phyloP scores from a whole-genome alignment of 2,329 filamentous ascomycete genomes.

The Colletotrichum orchidophilum region DNA sequence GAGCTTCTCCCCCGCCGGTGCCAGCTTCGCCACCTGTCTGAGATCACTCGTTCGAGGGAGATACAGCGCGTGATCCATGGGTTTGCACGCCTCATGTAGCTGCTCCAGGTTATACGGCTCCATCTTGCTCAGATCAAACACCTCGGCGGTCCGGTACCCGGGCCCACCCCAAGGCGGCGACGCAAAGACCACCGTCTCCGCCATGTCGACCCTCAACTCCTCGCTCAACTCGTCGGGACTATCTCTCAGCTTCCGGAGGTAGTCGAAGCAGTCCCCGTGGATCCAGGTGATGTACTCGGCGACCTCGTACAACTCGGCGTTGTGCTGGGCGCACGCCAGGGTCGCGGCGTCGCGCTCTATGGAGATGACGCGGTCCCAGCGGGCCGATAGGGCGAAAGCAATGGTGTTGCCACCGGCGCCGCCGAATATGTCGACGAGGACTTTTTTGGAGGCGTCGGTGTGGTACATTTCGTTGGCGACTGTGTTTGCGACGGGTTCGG shows the following conservation, averaged over 20 bases:
- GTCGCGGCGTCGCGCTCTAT: constrained; percentile 86
- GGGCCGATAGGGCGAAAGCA: constrained; percentile 84
- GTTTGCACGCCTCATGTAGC: constrained; percentile 70
- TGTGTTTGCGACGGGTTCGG: constrained; percentile 87
- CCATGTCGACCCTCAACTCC: constrained; percentile 51
- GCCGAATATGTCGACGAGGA: constrained; percentile 88
- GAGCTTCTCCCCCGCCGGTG: constrained; percentile 63
- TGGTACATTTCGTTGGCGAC: constrained; percentile 78
- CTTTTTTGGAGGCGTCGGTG: constrained; percentile 63
- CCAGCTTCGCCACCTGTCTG: constrained; percentile 75
- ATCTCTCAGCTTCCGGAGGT: constrained; percentile 60
- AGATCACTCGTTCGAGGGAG: constrained; percentile 87
- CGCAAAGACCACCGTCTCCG: constrained; percentile 60
- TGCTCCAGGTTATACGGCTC: constrained; percentile 80
- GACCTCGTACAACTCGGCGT: constrained; percentile 87
- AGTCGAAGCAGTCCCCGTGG: constrained; percentile 85
- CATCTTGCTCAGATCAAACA: constrained; percentile 90
- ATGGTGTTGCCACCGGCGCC: constrained; percentile 95
- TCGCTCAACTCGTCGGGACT: constrained; percentile 48
- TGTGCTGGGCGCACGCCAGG: constrained; percentile 90
- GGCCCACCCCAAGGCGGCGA: constrained; percentile 71
- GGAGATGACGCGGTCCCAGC: constrained; percentile 86
- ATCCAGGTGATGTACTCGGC: constrained; percentile 81
- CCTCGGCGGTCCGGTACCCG: constrained; percentile 64
- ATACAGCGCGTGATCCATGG: constrained; percentile 75